Base-by-base conservation (phyloP, 75 land plant genomes). In the Larix kaempferi region DNA sequence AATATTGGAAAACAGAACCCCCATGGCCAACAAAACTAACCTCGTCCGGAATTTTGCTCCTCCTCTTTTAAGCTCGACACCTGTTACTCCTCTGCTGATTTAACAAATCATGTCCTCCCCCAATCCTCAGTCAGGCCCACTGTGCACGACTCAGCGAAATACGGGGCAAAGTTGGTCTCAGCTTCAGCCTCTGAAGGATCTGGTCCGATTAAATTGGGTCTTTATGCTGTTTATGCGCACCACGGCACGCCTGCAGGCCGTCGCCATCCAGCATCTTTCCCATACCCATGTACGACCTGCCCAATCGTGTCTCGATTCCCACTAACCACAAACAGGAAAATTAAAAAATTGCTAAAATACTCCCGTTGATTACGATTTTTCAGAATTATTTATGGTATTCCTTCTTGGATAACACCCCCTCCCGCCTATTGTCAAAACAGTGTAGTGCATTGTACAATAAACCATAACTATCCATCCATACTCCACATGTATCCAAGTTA, bases 191-290 rank as follows among this genome's bases (percentile, higher is more conserved):
- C 0, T 6, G 49, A 44, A 44, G 54, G 11, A 49, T 49, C 54
- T 49, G 12, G 54, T 65, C 33, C 41, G 37, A 65, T 65, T 65
- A 65, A 49, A 10, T 49, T 49, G 35, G 33, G 37, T 65, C 33
- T 65, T 65, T 27, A 17, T 65, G 33, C 23, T 39, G 72, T 67
- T 39, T 67, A 35, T 67, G 71, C 71, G 72, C 72, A 44, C 72
- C 72, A 69, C 72, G 72, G 49, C 72, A 69, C 72, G 72, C 72
- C 72, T 69, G 72, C 72, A 4, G 72, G 11, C n/a, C 16, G 72
- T 69, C 72, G 72, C 72, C 23, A 69, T 69, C 72, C 33, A 22
- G 52, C 52, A 49, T 49, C 52, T 49, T 49, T 44, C 52, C 72
- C 52, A n/a, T 69, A 21, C n/a, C 19, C 19, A 69, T 41, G 72